Evolutionary conservation across 2,329 filamentous ascomycete genomes (phyloP).

Genomic region (Aspergillus cejpii): DNA sequence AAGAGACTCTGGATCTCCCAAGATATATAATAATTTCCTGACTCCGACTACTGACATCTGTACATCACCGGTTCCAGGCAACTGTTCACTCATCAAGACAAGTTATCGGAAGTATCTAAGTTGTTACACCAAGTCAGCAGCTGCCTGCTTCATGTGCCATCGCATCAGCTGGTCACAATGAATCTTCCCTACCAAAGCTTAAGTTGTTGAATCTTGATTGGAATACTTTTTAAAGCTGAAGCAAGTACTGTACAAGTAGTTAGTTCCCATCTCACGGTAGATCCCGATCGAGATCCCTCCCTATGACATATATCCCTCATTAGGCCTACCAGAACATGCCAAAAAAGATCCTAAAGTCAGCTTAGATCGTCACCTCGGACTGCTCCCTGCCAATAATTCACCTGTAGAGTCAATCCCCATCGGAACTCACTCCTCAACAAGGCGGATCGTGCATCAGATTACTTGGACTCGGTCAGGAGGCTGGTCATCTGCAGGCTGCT

Average conservation of each 20-base stretch:
- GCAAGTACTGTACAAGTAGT: too few relatives aligned
- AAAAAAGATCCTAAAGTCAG: slow-evolving; percentile 8
- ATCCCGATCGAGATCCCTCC: slow-evolving; percentile 1
- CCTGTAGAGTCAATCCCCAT: slow-evolving; percentile 2
- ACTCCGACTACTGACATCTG: background rate
- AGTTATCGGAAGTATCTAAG: background rate
- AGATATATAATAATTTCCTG: background rate
- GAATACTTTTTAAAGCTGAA: too few relatives aligned
- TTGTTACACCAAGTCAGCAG: slow-evolving; percentile 3
- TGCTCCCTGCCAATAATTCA: slow-evolving; percentile 1
- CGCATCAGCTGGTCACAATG: slow-evolving; percentile 7
- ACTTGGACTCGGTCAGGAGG: slow-evolving; percentile 10
- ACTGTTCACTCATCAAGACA: background rate
- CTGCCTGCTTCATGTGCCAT: slow-evolving; percentile 3
- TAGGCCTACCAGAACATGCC: background rate
- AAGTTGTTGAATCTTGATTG: too few relatives aligned
- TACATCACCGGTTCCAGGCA: slow-evolving; percentile 3
- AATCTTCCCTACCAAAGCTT: too few relatives aligned
- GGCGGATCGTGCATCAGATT: slow-evolving; percentile 9
- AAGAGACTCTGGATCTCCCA: background rate
- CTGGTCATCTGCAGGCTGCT: slow-evolving; percentile 14
- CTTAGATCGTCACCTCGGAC: background rate
- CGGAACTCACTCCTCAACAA: slow-evolving; percentile 6
- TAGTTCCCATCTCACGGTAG: too few relatives aligned
- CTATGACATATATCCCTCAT: background rate